These are phyloP conservation scores for Gentiana macrophylla DNA, from an alignment of 257 asterid species.

Conservation along the genomic window DNA sequence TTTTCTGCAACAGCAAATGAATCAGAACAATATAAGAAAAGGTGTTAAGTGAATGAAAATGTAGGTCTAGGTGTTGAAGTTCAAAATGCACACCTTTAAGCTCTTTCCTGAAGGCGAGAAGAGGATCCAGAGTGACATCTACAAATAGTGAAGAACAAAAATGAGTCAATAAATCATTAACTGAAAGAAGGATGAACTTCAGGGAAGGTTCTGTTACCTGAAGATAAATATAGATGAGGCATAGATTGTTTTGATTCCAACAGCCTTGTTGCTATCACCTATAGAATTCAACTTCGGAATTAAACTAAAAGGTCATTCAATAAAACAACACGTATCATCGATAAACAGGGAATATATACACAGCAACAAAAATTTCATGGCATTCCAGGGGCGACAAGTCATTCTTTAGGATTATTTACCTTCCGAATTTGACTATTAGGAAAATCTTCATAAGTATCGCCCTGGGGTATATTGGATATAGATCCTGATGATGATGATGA, in stretches of 20 bases:
- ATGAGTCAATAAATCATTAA: conserved; percentile 10
- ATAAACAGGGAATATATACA: neutral
- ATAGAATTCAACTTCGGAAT: conserved; percentile 14
- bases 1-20: conserved; percentile 49
- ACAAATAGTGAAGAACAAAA: conserved; percentile 21
- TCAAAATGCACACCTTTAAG: conserved; percentile 63
- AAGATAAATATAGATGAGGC: conserved; percentile 90
- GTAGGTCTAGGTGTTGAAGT: conserved; percentile 5
- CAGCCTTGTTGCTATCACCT: conserved; percentile 92
- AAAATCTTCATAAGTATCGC: conserved; percentile 62
- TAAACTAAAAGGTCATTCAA: neutral
- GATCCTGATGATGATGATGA: conserved; percentile 26
- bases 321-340: neutral
- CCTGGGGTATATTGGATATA: conserved; percentile 37
- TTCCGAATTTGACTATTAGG: conserved; percentile 96
- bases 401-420: conserved; percentile 31
- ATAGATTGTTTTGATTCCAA: conserved; percentile 88
- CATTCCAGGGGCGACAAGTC: neutral
- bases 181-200: conserved; percentile 11
- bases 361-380: neutral
- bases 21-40: conserved; percentile 14
- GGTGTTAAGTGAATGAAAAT: conserved; percentile 9
- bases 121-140: conserved; percentile 96
- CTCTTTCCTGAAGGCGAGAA: conserved; percentile 86
- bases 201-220: conserved; percentile 45